A percentile compares a stretch with the other conserved stretches of the same genome.
Conservation (phyloP, 2,329 filamentous ascomycete genomes). For the Exophiala lecanii-corni region DNA sequence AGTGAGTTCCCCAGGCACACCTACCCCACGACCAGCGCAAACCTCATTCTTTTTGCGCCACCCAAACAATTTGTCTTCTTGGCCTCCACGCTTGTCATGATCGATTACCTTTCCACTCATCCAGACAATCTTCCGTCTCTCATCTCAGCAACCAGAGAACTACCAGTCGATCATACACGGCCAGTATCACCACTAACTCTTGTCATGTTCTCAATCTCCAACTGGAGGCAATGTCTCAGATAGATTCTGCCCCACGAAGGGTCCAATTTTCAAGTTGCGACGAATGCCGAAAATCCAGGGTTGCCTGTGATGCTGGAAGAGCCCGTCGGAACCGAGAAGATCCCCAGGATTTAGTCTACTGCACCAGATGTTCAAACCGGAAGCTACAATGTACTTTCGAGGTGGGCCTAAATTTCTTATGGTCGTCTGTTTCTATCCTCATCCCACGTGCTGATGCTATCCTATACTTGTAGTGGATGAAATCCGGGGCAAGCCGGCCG, state of each 20-base stretch:
- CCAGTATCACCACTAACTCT: no score
- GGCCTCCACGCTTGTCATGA: no score
- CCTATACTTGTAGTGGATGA: slow-evolving; percentile 10
- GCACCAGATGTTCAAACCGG: slow-evolving; percentile 25
- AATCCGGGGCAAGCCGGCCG: not conserved
- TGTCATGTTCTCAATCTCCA: no score
- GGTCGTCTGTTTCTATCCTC: not conserved
- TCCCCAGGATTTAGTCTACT: slow-evolving; percentile 20
- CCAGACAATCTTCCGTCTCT: no score
- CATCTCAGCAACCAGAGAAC: no score
- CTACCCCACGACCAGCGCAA: no score
- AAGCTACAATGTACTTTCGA: slow-evolving; percentile 22
- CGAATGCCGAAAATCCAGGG: slow-evolving; percentile 31
- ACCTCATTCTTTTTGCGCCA: no score
- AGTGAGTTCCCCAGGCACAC: no score
- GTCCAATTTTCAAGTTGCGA: slow-evolving; percentile 35
- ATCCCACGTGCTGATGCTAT: not conserved
- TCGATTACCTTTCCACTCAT: no score
- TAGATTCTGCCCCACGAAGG: slow-evolving; percentile 21
- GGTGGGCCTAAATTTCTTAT: slow-evolving; percentile 3
- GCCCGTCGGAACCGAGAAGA: slow-evolving; percentile 20
- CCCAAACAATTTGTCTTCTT: no score
- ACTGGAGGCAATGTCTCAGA: slow-evolving; percentile 16
- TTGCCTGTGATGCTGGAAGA: slow-evolving; percentile 31
- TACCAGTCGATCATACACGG: no score